A percentile compares a stretch with the other conserved stretches of the same genome.
phyloP scores from a whole-genome alignment of 805 yeast species.

The Candida insectalens region DNA sequence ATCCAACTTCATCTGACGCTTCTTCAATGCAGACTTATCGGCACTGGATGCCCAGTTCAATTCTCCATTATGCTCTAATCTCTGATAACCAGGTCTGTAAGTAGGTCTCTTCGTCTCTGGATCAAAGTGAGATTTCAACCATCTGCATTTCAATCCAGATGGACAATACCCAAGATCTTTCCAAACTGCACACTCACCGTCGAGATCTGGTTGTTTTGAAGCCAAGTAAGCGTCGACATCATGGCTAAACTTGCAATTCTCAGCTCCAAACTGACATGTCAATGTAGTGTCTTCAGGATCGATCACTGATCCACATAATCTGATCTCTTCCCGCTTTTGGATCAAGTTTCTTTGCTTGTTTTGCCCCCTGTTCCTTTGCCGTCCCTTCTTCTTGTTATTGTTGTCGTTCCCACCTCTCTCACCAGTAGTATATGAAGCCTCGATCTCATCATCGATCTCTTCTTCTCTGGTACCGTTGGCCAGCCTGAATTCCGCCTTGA shows the following conservation, averaged over 20 bases:
- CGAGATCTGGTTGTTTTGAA: conserved; percentile 61
- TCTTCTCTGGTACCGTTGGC: conserved; percentile 4
- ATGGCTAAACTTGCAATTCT: conserved; percentile 69
- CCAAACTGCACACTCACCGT: conserved; percentile 79
- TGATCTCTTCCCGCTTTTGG: conserved; percentile 54
- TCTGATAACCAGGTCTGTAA: conserved; percentile 30
- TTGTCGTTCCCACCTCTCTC: conserved; percentile 16
- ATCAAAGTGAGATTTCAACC: conserved; percentile 66
- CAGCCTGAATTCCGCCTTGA: conserved; percentile 58
- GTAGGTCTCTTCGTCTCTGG: conserved; percentile 34
- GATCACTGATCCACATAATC: conserved; percentile 54
- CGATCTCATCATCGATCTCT: conserved; percentile 34
- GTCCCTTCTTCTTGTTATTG: conserved; percentile 25
- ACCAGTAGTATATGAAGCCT: conserved; percentile 25
- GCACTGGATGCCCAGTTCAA: conserved; percentile 49
- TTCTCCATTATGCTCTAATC: conserved; percentile 33
- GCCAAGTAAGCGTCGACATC: conserved; percentile 55
- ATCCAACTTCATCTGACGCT: conserved; percentile 51
- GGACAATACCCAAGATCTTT: conserved; percentile 83
- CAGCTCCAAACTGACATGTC: conserved; percentile 57
- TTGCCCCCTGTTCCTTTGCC: conserved; percentile 66
- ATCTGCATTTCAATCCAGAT: conserved; percentile 85
- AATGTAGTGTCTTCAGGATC: conserved; percentile 37
- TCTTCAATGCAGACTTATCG: conserved; percentile 39
- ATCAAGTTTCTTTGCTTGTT: conserved; percentile 72